Conservation (phyloP, 495 filamentous ascomycete genomes). For the Podospora bellae-mahoneyi region DNA sequence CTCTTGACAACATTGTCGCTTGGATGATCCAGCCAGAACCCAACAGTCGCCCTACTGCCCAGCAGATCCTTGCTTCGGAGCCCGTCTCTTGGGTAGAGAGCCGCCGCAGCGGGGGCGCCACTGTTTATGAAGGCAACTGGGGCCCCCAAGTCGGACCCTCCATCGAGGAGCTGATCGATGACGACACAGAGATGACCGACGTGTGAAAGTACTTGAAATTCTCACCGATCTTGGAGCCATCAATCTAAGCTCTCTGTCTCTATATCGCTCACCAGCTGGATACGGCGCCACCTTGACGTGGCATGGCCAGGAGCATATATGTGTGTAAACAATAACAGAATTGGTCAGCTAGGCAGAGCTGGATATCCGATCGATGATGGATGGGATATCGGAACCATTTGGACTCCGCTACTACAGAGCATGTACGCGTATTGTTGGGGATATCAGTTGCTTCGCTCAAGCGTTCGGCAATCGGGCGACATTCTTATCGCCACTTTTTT, state of each 20-base stretch:
- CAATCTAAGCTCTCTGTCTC: constrained; percentile 17
- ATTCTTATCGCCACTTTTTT: not conserved
- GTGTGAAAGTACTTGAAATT: constrained; percentile 31
- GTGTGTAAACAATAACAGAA: constrained; percentile 26
- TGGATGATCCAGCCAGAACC: constrained; percentile 85
- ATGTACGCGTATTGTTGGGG: constrained; percentile 21
- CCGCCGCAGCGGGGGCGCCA: constrained; percentile 78
- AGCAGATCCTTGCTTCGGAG: constrained; percentile 63
- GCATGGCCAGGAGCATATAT: constrained; percentile 29
- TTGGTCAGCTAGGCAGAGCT: constrained; percentile 30
- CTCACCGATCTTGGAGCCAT: constrained; percentile 22
- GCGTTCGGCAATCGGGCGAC: not conserved
- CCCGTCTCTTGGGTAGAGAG: constrained; percentile 72
- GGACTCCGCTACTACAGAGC: constrained; percentile 22
- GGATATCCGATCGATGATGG: constrained; percentile 28
- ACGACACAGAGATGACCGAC: constrained; percentile 50
- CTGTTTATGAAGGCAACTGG: constrained; percentile 93
- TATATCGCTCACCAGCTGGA: constrained; percentile 39
- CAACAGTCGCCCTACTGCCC: constrained; percentile 65
- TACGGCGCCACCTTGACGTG: constrained; percentile 30
- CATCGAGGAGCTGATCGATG: constrained; percentile 35
- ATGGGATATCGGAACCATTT: constrained; percentile 35
- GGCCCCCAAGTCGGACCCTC: constrained; percentile 54
- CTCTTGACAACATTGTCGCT: constrained; percentile 78
- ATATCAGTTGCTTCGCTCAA: constrained; percentile 19